These are phyloP conservation scores for Triangularia verruculosa DNA, from an alignment of 2,329 filamentous ascomycete genomes.

Conservation along the genomic window DNA sequence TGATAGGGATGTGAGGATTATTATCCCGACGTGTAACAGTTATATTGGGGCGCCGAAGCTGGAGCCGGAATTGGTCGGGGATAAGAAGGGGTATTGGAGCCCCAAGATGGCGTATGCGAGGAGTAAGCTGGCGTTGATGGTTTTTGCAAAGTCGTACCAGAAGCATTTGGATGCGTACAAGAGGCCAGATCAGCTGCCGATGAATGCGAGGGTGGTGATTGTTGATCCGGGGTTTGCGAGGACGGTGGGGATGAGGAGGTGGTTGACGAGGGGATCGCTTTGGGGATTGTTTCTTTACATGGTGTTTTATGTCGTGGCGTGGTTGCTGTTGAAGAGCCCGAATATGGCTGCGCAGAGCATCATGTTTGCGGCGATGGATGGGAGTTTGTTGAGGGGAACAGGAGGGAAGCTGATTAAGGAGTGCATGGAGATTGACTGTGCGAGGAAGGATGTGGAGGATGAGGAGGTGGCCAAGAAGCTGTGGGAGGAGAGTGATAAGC, in stretches of 20 bases:
- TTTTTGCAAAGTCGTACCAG: slow-evolving; percentile 87
- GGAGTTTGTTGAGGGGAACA: slow-evolving; percentile 57
- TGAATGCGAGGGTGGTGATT: slow-evolving; percentile 78
- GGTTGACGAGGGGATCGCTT: slow-evolving; percentile 80
- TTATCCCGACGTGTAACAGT: slow-evolving; percentile 82
- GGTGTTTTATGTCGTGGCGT: slow-evolving; percentile 73
- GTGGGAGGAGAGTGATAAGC: slow-evolving; percentile 84
- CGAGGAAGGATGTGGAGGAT: slow-evolving; percentile 71
- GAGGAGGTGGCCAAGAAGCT: slow-evolving; percentile 78
- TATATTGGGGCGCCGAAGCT: slow-evolving; percentile 77
- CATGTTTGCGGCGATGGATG: slow-evolving; percentile 82
- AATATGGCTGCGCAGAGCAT: slow-evolving; percentile 83
- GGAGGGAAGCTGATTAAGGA: slow-evolving; percentile 83
- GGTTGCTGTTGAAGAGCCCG: slow-evolving; percentile 84
- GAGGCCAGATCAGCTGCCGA: slow-evolving; percentile 76
- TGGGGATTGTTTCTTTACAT: slow-evolving; percentile 77
- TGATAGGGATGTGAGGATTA: slow-evolving; percentile 85
- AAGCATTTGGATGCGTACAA: slow-evolving; percentile 84
- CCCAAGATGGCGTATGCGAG: slow-evolving; percentile 59
- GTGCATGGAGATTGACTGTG: slow-evolving; percentile 71
- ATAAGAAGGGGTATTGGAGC: slow-evolving; percentile 48
- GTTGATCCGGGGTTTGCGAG: slow-evolving; percentile 83
- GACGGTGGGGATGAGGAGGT: slow-evolving; percentile 83
- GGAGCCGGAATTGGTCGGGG: slow-evolving; percentile 45
- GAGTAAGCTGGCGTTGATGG: slow-evolving; percentile 77